Percentiles rank a stretch among this genome's conserved stretches.
Conservation (phyloP, 306 rosid species). For the Pyrus communis region DNA sequence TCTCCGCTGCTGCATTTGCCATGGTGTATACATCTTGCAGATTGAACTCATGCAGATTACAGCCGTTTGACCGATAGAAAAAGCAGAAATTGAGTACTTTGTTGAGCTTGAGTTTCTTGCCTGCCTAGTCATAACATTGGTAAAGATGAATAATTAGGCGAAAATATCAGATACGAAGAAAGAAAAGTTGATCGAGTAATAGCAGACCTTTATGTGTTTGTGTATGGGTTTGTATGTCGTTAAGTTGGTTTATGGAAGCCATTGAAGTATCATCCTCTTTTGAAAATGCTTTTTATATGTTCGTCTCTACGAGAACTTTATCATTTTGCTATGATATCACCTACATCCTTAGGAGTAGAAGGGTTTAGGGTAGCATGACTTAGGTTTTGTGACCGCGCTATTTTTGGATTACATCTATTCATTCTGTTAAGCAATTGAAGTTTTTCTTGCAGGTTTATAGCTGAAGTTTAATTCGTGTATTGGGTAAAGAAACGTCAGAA, state of each 20-base stretch:
- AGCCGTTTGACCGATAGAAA: background rate
- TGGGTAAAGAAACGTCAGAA: conserved; percentile 42
- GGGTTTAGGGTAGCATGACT: background rate
- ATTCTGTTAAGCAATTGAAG: background rate
- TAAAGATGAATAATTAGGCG: background rate
- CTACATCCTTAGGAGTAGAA: background rate
- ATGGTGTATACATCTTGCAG: background rate
- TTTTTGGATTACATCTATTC: background rate
- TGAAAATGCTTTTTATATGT: background rate
- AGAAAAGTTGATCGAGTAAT: background rate
- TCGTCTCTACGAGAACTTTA: background rate
- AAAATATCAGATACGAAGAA: background rate
- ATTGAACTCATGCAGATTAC: background rate
- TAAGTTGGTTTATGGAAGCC: background rate
- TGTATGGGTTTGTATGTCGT: background rate
- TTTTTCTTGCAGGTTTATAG: conserved; percentile 20
- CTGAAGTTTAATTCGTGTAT: conserved; percentile 5
- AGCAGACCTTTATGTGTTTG: background rate
- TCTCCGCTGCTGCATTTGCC: background rate
- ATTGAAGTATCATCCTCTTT: background rate
- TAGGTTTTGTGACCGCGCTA: background rate
- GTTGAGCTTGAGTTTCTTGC: background rate
- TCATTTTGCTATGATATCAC: background rate
- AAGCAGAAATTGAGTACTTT: background rate
- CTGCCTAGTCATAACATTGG: background rate